phyloP scores from a whole-genome alignment of 2,329 filamentous ascomycete genomes.

The Ramularia endophylla region DNA sequence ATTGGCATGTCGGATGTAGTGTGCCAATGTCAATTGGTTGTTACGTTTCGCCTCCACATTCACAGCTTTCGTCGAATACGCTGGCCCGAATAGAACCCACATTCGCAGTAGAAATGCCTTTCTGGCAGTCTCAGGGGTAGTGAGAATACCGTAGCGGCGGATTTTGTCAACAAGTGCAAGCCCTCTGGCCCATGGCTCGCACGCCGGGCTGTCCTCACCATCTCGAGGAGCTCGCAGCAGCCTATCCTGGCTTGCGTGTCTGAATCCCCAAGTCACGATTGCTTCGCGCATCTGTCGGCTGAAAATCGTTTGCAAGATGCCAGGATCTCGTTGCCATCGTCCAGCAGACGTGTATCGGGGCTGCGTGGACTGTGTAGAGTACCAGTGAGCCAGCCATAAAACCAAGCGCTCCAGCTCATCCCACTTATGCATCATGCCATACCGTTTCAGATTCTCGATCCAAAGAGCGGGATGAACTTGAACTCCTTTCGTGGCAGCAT shows the following conservation, averaged over 20 bases:
- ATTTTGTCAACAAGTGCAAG: conserved; percentile 25
- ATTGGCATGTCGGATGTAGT: conserved; percentile 30
- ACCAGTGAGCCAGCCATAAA: conserved; percentile 43
- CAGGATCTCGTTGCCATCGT: not conserved
- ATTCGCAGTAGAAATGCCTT: conserved; percentile 25
- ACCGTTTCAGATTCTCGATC: conserved; percentile 54
- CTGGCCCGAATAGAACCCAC: conserved; percentile 33
- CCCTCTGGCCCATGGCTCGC: conserved; percentile 28
- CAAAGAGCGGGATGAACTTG: conserved; percentile 44
- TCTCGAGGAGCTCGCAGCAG: conserved; percentile 6
- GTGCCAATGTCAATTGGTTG: conserved; percentile 22
- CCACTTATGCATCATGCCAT: conserved; percentile 52
- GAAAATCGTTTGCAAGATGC: conserved; percentile 20
- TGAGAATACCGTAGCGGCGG: conserved; percentile 14
- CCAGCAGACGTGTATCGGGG: not conserved
- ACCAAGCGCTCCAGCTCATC: conserved; percentile 47
- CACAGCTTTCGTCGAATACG: conserved; percentile 14
- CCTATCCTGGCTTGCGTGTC: conserved; percentile 12
- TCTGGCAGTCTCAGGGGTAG: conserved; percentile 12
- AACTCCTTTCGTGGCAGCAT: conserved; percentile 25
- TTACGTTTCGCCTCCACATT: conserved; percentile 16
- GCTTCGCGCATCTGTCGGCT: conserved; percentile 23
- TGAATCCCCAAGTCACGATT: conserved; percentile 31
- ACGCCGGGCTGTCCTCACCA: not conserved
- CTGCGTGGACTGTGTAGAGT: conserved; percentile 2